Conservation (phyloP, 441 rosid genomes). For the Jatropha multifida region DNA sequence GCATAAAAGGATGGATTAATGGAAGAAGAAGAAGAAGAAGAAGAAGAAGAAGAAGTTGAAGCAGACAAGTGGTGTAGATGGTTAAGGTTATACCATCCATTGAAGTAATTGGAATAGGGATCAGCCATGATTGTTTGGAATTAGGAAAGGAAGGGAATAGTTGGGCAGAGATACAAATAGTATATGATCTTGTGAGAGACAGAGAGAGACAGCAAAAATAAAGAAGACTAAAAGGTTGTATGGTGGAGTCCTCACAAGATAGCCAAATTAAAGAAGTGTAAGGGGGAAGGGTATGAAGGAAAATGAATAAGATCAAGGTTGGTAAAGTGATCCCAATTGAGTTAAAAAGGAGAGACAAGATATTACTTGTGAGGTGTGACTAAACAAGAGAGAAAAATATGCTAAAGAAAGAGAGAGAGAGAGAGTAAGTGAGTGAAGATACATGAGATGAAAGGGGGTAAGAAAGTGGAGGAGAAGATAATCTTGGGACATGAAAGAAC, state of each 20-base stretch:
- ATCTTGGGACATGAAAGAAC: conserved; percentile 55
- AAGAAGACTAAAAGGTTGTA: conserved; percentile 19
- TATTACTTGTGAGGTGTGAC: conserved; percentile 49
- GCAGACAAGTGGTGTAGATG: conserved; percentile 42
- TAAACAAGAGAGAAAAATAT: conserved; percentile 38
- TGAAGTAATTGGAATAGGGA: conserved; percentile 54
- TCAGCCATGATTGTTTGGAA: conserved; percentile 56
- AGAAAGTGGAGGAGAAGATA: conserved; percentile 24
- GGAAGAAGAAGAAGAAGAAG: conserved; percentile 36
- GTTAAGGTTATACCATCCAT: conserved; percentile 50
- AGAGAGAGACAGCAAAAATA: conserved; percentile 3
- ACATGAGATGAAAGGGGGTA: background rate
- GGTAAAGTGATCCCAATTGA: conserved; percentile 36
- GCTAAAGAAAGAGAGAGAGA: conserved; percentile 33
- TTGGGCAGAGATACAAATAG: too few relatives aligned
- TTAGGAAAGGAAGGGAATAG: conserved; percentile 17
- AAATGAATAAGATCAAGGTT: conserved; percentile 26
- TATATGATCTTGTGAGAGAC: too few relatives aligned
- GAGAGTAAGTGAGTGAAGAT: conserved; percentile 8
- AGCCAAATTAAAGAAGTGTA: conserved; percentile 28
- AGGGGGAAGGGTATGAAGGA: conserved; percentile 25
- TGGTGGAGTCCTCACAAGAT: conserved; percentile 29
- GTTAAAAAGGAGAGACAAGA: conserved; percentile 47
- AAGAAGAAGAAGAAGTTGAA: conserved; percentile 37
- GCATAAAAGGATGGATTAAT: conserved; percentile 25